These are phyloP conservation scores for Pseudogymnoascus sp. DNA, from an alignment of 2,329 filamentous ascomycete genomes.

Conservation along the genomic window DNA sequence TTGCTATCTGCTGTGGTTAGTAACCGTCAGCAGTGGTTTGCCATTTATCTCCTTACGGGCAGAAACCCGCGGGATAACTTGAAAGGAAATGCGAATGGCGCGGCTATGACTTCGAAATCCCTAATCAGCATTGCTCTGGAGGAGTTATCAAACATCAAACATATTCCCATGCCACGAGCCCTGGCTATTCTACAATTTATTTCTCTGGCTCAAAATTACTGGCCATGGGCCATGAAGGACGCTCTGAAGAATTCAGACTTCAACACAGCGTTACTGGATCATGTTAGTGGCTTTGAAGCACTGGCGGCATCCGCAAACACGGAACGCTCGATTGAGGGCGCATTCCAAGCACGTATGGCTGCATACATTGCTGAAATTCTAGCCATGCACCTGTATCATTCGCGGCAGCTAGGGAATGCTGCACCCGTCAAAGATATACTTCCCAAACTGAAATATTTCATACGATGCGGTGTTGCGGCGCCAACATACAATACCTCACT, in stretches of 20 bases:
- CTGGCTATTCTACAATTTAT: slow-evolving; percentile 79
- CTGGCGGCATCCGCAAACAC: slow-evolving; percentile 44
- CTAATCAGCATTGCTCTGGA: slow-evolving; percentile 68
- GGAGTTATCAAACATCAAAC: slow-evolving; percentile 55
- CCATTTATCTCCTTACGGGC: slow-evolving; percentile 83
- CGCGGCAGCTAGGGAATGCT: slow-evolving; percentile 64
- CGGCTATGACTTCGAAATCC: slow-evolving; percentile 45
- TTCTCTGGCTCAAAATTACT: slow-evolving; percentile 80
- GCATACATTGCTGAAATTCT: slow-evolving; percentile 80
- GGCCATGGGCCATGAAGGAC: slow-evolving; percentile 86
- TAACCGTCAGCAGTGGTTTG: slow-evolving; percentile 91
- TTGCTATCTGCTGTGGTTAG: slow-evolving; percentile 80
- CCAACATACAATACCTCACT: slow-evolving; percentile 79
- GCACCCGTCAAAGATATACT: slow-evolving; percentile 62
- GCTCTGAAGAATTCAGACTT: slow-evolving; percentile 66
- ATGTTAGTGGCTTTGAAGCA: slow-evolving; percentile 51
- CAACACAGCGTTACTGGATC: slow-evolving; percentile 61
- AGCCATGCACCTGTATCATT: slow-evolving; percentile 81
- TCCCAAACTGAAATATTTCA: slow-evolving; percentile 67
- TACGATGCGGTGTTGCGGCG: slow-evolving; percentile 69
- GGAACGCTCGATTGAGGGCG: slow-evolving; percentile 37
- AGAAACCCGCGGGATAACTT: slow-evolving; percentile 71
- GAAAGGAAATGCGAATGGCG: slow-evolving; percentile 40
- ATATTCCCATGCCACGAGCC: slow-evolving; percentile 55
- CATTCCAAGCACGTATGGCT: slow-evolving; percentile 61